phyloP scores from a whole-genome alignment of 768 basidiomycete species.

The Suillus ampliporus region DNA sequence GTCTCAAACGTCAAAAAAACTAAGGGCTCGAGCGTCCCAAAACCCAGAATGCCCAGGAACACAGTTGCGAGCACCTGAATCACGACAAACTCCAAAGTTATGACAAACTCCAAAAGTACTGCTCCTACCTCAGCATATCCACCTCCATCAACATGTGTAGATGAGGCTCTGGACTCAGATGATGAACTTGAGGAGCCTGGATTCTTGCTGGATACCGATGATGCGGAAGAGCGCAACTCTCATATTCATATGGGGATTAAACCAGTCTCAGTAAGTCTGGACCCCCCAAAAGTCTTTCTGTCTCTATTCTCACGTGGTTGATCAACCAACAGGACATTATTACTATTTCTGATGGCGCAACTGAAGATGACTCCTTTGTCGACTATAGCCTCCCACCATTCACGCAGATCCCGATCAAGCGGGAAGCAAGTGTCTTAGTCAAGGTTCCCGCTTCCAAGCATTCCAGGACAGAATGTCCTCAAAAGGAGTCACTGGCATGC shows the following conservation, averaged over 20 bases:
- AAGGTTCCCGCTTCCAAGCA: neutral
- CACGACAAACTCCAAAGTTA: too few relatives aligned
- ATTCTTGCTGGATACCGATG: neutral
- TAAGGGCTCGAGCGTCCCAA: neutral
- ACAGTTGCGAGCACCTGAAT: too few relatives aligned
- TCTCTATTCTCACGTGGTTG: neutral
- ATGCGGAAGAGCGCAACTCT: neutral
- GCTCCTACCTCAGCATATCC: neutral
- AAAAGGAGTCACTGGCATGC: neutral
- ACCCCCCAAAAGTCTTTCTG: neutral
- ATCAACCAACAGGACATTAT: neutral
- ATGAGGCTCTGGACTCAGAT: neutral
- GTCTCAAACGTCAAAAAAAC: neutral
- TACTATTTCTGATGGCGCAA: neutral
- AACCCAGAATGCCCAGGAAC: too few relatives aligned
- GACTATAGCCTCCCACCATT: constrained; percentile 1
- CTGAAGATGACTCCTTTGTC: neutral
- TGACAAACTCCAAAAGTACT: neutral
- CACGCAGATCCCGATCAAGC: neutral
- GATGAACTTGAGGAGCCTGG: constrained; percentile 2
- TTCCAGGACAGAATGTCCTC: neutral
- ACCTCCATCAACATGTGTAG: neutral
- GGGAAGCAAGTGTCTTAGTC: neutral
- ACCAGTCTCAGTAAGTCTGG: neutral
- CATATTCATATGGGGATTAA: neutral